Percentiles rank a stretch among this genome's conserved stretches.
phyloP scores from a whole-genome alignment of 805 yeast genomes.

The Suhomyces pyralidae region DNA sequence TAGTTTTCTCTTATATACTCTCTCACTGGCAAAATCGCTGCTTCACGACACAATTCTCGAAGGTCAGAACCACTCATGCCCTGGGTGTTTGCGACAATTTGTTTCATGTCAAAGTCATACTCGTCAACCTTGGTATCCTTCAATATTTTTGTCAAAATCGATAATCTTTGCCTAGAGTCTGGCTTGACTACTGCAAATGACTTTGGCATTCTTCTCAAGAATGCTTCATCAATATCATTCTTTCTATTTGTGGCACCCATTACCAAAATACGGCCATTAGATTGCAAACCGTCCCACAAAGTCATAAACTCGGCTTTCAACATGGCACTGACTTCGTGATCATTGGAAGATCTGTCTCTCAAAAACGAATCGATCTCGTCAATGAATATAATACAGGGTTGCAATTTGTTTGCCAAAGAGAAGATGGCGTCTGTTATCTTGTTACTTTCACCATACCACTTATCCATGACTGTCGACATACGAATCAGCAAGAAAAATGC shows the following conservation, averaged over 20 bases:
- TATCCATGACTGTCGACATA: conserved; percentile 93
- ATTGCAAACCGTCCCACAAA: conserved; percentile 87
- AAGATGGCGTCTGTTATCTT: conserved; percentile 92
- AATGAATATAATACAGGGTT: conserved; percentile 92
- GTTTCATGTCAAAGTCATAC: conserved; percentile 54
- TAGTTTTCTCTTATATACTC: conserved; percentile 72
- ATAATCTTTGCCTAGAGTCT: conserved; percentile 57
- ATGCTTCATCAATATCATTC: conserved; percentile 87
- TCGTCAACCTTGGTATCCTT: conserved; percentile 60
- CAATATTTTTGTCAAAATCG: conserved; percentile 68
- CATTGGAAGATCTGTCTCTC: conserved; percentile 77
- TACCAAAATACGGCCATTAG: conserved; percentile 77
- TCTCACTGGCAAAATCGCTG: conserved; percentile 84
- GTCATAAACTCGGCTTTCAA: conserved; percentile 97
- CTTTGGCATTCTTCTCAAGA: conserved; percentile 90
- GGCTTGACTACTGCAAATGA: conserved; percentile 80
- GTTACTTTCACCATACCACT: conserved; percentile 96
- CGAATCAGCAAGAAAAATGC: conserved; percentile 89
- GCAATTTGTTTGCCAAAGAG: conserved; percentile 81
- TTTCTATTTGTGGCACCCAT: conserved; percentile 95
- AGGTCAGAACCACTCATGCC: conserved; percentile 87
- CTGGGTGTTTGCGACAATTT: conserved; percentile 59
- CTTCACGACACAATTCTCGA: conserved; percentile 88
- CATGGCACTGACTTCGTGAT: conserved; percentile 94
- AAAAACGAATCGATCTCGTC: conserved; percentile 96